These are phyloP conservation scores for Penicillium thymicola DNA, from an alignment of 2,329 filamentous ascomycete species.

Conservation along the genomic window DNA sequence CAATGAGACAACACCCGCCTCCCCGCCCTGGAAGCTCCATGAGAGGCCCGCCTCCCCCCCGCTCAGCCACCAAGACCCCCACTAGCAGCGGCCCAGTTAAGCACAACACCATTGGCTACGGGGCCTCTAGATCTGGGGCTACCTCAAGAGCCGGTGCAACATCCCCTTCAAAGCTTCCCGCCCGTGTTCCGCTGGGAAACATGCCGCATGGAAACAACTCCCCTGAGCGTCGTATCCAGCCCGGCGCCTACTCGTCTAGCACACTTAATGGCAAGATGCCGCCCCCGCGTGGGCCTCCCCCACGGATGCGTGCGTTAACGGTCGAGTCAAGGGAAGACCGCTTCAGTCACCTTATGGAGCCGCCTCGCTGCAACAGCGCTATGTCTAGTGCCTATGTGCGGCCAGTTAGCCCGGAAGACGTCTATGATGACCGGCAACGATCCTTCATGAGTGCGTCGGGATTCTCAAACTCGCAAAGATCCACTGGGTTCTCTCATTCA, in stretches of 20 bases:
- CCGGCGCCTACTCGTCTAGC: constrained; percentile 41
- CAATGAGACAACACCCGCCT: constrained; percentile 26
- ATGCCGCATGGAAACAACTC: constrained; percentile 64
- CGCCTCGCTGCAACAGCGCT: constrained; percentile 53
- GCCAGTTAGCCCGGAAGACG: constrained; percentile 70
- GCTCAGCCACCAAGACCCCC: constrained; percentile 48
- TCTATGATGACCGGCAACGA: constrained; percentile 68
- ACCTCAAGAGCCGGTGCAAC: constrained; percentile 36
- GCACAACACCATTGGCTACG: constrained; percentile 37
- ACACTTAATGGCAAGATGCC: constrained; percentile 50
- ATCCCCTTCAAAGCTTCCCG: constrained; percentile 50
- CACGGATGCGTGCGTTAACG: constrained; percentile 86
- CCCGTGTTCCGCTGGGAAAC: constrained; percentile 46
- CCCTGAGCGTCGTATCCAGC: constrained; percentile 63
- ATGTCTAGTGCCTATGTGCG: constrained; percentile 52
- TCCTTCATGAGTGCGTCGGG: constrained; percentile 47
- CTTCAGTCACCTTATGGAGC: constrained; percentile 33
- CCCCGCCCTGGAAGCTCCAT: constrained; percentile 35
- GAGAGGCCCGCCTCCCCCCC: constrained; percentile 41
- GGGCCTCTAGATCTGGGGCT: constrained; percentile 26
- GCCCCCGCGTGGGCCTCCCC: constrained; percentile 63
- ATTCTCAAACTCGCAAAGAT: constrained; percentile 37
- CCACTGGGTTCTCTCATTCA: constrained; percentile 39
- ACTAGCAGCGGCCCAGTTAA: constrained; percentile 41
- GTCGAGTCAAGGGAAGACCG: constrained; percentile 48